phyloP scores from a whole-genome alignment of 176 grass and related monocot genomes.

The Dendrocalamus sinicus region DNA sequence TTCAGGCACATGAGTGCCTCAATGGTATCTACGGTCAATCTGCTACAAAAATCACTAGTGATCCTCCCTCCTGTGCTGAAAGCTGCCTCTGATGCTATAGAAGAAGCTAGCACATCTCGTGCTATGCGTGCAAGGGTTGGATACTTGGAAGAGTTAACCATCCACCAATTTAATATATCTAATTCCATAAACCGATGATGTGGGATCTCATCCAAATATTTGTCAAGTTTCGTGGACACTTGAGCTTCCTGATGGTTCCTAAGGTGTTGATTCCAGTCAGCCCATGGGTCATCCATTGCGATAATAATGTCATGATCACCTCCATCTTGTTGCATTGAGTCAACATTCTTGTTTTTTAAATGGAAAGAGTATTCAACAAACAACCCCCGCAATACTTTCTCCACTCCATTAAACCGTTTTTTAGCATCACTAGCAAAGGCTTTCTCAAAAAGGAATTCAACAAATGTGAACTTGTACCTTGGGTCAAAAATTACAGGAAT shows the following conservation, averaged over 20 bases:
- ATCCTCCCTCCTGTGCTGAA: not conserved
- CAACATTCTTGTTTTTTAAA: not conserved
- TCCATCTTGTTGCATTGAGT: not conserved
- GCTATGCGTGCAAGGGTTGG: conserved; percentile 16
- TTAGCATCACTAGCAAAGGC: not conserved
- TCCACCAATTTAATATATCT: conserved; percentile 14
- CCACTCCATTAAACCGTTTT: not conserved
- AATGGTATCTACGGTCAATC: not conserved
- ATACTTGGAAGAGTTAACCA: not conserved
- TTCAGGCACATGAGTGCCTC: conserved; percentile 9
- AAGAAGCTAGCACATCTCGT: conserved; percentile 8
- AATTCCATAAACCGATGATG: not conserved
- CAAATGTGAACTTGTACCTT: not conserved
- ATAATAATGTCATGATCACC: not conserved
- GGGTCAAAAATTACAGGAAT: not conserved
- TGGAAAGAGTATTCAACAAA: conserved; percentile 3
- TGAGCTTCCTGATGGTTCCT: not conserved
- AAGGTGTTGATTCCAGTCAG: conserved; percentile 20
- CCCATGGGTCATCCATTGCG: not conserved
- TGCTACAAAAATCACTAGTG: not conserved
- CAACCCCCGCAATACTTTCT: not conserved
- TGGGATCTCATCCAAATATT: conserved; percentile 17
- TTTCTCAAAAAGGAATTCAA: not conserved
- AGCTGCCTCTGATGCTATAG: not conserved
- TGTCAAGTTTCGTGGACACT: conserved; percentile 6